These are phyloP conservation scores for Incumbomyces delicatus DNA, from an alignment of 2,329 filamentous ascomycete species.

Conservation along the genomic window DNA sequence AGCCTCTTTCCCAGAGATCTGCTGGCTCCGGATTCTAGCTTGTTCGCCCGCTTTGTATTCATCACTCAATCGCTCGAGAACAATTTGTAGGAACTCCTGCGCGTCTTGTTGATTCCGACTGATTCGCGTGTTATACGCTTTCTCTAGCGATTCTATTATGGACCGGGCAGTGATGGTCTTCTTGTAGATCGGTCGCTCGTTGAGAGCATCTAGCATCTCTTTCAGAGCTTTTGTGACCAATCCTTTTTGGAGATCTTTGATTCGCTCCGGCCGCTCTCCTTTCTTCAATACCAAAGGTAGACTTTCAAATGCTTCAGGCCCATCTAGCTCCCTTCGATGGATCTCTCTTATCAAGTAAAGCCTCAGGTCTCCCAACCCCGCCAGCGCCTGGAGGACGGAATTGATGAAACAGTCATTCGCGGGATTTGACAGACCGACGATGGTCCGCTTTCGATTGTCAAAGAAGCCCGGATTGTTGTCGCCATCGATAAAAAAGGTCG, in stretches of 20 bases:
- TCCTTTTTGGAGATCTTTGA: constrained; percentile 61
- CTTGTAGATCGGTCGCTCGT: constrained; percentile 84
- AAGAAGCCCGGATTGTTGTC: constrained; percentile 51
- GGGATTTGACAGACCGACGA: constrained; percentile 79
- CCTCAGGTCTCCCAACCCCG: constrained; percentile 78
- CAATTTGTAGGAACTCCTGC: constrained; percentile 90
- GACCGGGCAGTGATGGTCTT: constrained; percentile 85
- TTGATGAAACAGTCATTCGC: constrained; percentile 98
- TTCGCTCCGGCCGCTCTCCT: constrained; percentile 36
- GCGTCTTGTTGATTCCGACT: constrained; percentile 94
- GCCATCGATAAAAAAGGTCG: constrained; percentile 90
- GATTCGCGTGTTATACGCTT: constrained; percentile 79
- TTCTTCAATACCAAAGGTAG: constrained; percentile 33
- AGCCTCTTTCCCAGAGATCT: constrained; percentile 25
- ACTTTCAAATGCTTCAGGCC: constrained; percentile 62
- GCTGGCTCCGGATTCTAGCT: constrained; percentile 45
- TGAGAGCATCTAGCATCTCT: constrained; percentile 82
- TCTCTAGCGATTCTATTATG: constrained; percentile 75
- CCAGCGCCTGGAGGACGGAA: constrained; percentile 84
- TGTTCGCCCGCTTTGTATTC: constrained; percentile 81
- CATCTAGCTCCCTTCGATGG: constrained; percentile 72
- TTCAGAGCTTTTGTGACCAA: constrained; percentile 80
- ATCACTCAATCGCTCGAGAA: constrained; percentile 83
- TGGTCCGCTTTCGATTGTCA: constrained; percentile 63
- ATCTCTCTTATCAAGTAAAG: constrained; percentile 87